Evolutionary conservation across 2,329 filamentous ascomycete species (phyloP), one percentile per base, ranked within the genome.

Genomic region (Alternaria consortialis): DNA sequence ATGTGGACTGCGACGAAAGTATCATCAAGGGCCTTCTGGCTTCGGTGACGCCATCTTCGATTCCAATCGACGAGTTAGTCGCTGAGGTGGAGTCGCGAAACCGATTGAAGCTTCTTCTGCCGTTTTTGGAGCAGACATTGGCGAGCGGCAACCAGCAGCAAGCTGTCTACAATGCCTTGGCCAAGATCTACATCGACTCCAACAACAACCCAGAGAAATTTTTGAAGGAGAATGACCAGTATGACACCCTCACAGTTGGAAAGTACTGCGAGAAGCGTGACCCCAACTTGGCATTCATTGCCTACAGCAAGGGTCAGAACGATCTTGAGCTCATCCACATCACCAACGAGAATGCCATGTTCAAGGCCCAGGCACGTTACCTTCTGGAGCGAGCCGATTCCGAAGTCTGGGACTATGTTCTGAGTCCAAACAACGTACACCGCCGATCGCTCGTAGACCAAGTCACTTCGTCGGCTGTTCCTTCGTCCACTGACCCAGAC

Each of bases 331-430:
- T 99, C 58, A 94, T 99, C 81, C 95, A 91, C 80, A 94, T 99
- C 75, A 98, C 95, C 75, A 99, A 98, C 73, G 96, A 99, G 82
- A 99, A 99, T 82, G 90, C 92, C n/a, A 99, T 99, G 95, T 99
- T 97, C 86, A 91, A 94, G 73, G 92, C 92, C n/a, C 95, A 99
- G 80, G 94, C 94, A 60, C 91, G 95, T 37, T 99, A 99, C 80
- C 86, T 99, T 25, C 84, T 99, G 53, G 94, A 97, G 74, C 90
- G 95, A 68, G 91, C 92, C 37, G 95, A 99, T 74, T 79, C 84
- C 2, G 95, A 99, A 79, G 88, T 99, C 48, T 99, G 96, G 96
- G 85, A 86, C 53, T 99, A 97, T 76, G 95, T 98, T 13, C 86
- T 99, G 34, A 97, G 91, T 79, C 89, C 93, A 72, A 98, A 97